These are phyloP conservation scores for Fusarium burgessii DNA, from an alignment of 2,329 filamentous ascomycete genomes.

Conservation along the genomic window DNA sequence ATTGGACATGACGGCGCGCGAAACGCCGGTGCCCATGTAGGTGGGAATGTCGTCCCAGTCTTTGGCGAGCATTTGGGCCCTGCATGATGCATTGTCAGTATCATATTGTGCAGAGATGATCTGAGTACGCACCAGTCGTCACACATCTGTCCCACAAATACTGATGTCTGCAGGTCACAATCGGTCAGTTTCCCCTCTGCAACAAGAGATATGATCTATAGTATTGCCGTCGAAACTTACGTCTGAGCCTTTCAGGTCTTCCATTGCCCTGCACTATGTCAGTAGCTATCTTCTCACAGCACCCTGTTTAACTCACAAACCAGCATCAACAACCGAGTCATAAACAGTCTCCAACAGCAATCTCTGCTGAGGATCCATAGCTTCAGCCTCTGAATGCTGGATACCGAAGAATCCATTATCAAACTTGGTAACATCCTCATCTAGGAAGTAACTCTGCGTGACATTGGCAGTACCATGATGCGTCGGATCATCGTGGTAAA, in stretches of 20 bases:
- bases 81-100: background rate
- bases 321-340: constrained; percentile 13
- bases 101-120: background rate
- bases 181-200: background rate
- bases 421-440: constrained; percentile 13
- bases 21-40: constrained; percentile 16
- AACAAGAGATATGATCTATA: background rate
- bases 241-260: background rate
- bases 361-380: constrained; percentile 25
- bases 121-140: constrained; percentile 3
- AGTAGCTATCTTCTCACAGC: fast-evolving
- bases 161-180: constrained; percentile 1
- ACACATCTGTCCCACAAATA: constrained; percentile 17
- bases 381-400: constrained; percentile 8
- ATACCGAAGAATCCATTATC: constrained; percentile 23
- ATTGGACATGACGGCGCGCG: constrained; percentile 28
- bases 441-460: constrained; percentile 3
- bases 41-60: constrained; percentile 11
- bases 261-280: background rate
- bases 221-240: background rate
- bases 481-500: constrained; percentile 3
- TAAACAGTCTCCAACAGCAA: constrained; percentile 22
- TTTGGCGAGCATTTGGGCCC: constrained; percentile 14
- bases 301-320: background rate
- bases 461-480: constrained; percentile 14